Evolutionary conservation across 78 protist genomes (phyloP), one percentile per base, ranked within the genome.

Genomic region (Blattamonas nauphoetae): DNA sequence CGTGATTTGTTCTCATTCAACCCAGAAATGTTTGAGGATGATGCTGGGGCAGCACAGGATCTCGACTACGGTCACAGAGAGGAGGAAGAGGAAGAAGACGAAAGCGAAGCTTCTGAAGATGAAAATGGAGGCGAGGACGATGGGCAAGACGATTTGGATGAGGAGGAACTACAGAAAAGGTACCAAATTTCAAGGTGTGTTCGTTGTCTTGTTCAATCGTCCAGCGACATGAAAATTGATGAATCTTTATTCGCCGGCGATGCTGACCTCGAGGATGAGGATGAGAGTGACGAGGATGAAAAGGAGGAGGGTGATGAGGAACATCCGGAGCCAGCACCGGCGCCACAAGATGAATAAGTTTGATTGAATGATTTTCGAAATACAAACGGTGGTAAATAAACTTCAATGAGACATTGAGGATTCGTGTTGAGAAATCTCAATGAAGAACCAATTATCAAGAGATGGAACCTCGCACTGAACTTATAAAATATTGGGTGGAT

Each of bases 1-100:
- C 91, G 95, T 84, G 95, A 91, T 79, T 89, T 93, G 90, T 91
- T 93, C 88, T 44, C 80, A 21, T 93, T 84, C 89, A 89, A 90
- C 42, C 92, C 94, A 45, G 92, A 89, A 32, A n/a, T 88, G 35
- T 91, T 90, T 43, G 91, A 88, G 41, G 93, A 91, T 45, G 95
- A 93, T 81, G 94, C 85, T 42, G 88, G 86, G 4, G 93, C 91
- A 29, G 91, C 78, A 79, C 87, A 81, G 35, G 87, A 81, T 4
- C 34, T 32, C 2, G 79, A 32, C 41, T 35, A n/a, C 46, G 79
- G 0, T 3, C 86, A 32, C 5, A 41, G 79, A 55, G 80, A 38
- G 33, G 83, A 45, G 3, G 91, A 77, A 45, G 88, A 43, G 44
- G 87, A 81, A 41, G 88, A 1, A n/a, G 45, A 64, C 33, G 87